Conservation (phyloP, 176 grass and related monocot species). For the Saccharum officinarum region DNA sequence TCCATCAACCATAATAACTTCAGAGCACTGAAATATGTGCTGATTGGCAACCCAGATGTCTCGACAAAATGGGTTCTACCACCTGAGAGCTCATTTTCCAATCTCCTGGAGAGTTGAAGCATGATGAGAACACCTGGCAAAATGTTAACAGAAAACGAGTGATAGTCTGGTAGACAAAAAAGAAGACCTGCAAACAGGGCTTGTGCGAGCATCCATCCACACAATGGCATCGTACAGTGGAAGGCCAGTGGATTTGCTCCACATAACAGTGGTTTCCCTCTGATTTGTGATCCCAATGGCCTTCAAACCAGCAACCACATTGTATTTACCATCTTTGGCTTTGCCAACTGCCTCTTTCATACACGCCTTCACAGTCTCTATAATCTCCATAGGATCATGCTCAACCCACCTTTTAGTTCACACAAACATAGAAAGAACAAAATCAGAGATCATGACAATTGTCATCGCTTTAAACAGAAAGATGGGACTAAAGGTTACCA, state of each 20-base stretch:
- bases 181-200: conserved; percentile 67
- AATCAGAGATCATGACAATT: neutral
- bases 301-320: conserved; percentile 63
- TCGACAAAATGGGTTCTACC: conserved; percentile 81
- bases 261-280: conserved; percentile 89
- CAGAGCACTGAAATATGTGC: conserved; percentile 94
- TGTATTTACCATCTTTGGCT: conserved; percentile 50
- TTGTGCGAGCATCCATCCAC: conserved; percentile 98
- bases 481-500: neutral
- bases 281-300: conserved; percentile 92
- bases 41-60: conserved; percentile 77
- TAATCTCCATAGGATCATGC: conserved; percentile 94
- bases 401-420: conserved; percentile 78
- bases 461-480: neutral
- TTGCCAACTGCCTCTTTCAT: conserved; percentile 64
- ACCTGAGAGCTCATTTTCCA: conserved; percentile 72
- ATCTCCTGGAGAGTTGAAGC: conserved; percentile 49
- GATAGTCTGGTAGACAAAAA: neutral
- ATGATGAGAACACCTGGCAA: neutral
- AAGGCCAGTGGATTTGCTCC: conserved; percentile 88
- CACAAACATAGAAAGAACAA: conserved; percentile 2
- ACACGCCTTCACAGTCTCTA: conserved; percentile 68
- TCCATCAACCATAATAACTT: conserved; percentile 90
- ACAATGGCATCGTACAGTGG: conserved; percentile 94
- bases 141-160: neutral